Evolutionary conservation across 257 asterid genomes (phyloP), one percentile per base, ranked within the genome.

Genomic region (Fraxinus quadrangulata): DNA sequence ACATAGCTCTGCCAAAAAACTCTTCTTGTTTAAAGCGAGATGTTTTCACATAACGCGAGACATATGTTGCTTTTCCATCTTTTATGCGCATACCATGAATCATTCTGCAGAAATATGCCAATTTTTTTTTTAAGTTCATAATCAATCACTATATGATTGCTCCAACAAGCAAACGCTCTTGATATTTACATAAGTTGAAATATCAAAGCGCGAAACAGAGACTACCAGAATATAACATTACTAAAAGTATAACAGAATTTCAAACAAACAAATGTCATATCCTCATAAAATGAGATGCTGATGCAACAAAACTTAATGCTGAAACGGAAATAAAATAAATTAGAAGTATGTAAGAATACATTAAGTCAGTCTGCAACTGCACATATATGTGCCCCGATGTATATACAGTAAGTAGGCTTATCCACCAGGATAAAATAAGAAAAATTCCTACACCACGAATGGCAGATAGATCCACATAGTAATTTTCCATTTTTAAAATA

Each of bases 21-120:
- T 93, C 98, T 85, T 95, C 99, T 86, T 95, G 99, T 77, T 90
- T 90, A 77, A 93, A 90, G 71, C 86, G 88, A 23, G 99, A 90
- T 19, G 99, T 95, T 88, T 83, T 93, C 83, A 95, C 97, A 81
- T 86, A 95, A 76, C 98, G 99, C 66, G 98, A 95, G 74, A 93
- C 97, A 63, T 88, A 95, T 21, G 96, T 86, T 82, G 98, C 96
- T 86, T 93, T 95, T 76, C 99, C 99, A 85, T 93, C 92, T 89
- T 87, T 93, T 70, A 95, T 90, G 78, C 92, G 98, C 89, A 95
- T 75, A 31, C 98, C 98, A 83, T 95, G 99, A 80, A 95, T 93
- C 99, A 95, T 93, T 83, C 99, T 95, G 87, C 82, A 83, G 47
- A 66, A 73, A 65, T 45, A 70, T 75, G 78, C 16, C 54, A 81